These are phyloP conservation scores for Hymenoscyphus infarciens DNA, from an alignment of 2,329 filamentous ascomycete genomes.

Conservation along the genomic window DNA sequence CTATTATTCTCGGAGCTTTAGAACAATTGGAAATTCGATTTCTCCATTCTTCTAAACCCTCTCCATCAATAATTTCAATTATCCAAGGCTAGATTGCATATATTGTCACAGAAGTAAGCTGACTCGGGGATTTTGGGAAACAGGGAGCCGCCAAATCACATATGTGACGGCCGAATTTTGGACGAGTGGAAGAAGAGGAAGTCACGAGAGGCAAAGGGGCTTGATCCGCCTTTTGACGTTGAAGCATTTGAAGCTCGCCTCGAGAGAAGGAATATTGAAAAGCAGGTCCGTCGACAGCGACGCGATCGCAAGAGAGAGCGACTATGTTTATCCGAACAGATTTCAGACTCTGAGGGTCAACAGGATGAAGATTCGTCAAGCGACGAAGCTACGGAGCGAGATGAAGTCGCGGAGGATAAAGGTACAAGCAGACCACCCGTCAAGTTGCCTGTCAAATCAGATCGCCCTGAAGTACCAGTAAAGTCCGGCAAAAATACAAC, in stretches of 20 bases:
- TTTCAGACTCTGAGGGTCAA: slow-evolving; percentile 21
- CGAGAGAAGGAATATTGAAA: slow-evolving; percentile 15
- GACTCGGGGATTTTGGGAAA: not conserved
- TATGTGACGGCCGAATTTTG: slow-evolving; percentile 38
- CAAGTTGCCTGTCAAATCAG: not conserved
- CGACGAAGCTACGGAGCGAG: slow-evolving; percentile 15
- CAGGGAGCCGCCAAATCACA: slow-evolving; percentile 43
- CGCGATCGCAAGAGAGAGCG: slow-evolving; percentile 25
- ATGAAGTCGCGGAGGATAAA: slow-evolving; percentile 5
- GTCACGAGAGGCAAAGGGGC: slow-evolving; percentile 18
- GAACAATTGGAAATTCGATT: no score
- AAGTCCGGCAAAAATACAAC: not conserved
- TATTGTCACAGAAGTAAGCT: not conserved
- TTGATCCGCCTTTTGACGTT: slow-evolving; percentile 26
- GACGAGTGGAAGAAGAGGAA: slow-evolving; percentile 34
- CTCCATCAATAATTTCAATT: not conserved
- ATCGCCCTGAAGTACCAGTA: not conserved
- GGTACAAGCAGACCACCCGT: not conserved
- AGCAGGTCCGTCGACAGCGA: slow-evolving; percentile 20
- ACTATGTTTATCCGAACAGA: slow-evolving; percentile 9
- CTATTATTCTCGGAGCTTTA: no score
- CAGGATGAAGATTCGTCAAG: slow-evolving; percentile 26
- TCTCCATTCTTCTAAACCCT: no score
- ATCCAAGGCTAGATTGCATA: not conserved
- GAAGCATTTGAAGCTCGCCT: slow-evolving; percentile 18